Evolutionary conservation across 345 rosid species (phyloP).

Genomic region (Luvunga scandens): DNA sequence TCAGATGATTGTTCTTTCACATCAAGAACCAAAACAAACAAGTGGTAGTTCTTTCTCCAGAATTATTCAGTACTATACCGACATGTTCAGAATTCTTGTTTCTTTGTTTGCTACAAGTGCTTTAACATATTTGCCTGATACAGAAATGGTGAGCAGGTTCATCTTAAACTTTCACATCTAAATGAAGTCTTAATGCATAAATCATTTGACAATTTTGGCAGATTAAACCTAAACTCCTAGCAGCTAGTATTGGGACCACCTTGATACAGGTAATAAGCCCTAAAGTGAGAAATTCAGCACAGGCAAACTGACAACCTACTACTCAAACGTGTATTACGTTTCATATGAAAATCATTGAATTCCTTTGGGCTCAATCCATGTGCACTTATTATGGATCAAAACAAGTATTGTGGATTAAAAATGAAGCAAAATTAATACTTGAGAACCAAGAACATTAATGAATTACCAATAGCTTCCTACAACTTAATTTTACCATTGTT

Average conservation of each 20-base stretch:
- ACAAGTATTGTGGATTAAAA: neutral
- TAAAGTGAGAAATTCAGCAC: neutral
- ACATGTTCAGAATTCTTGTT: neutral
- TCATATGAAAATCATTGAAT: neutral
- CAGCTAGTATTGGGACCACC: neutral
- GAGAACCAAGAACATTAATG: neutral
- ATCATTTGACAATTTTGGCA: neutral
- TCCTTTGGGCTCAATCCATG: neutral
- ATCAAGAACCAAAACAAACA: neutral
- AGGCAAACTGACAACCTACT: neutral
- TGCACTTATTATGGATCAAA: neutral
- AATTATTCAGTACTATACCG: neutral
- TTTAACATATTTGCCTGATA: neutral
- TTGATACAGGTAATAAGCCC: neutral
- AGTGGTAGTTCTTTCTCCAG: neutral
- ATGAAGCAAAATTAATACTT: neutral
- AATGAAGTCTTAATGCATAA: neutral
- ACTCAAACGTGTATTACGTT: neutral
- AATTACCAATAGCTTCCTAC: neutral
- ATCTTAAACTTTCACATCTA: neutral
- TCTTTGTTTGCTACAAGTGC: neutral
- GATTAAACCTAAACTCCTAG: neutral
- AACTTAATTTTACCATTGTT: neutral
- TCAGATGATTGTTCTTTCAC: neutral
- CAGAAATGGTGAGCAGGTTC: neutral